These are phyloP conservation scores for Tulasnella sp. DNA, from an alignment of 768 basidiomycete species.

Conservation along the genomic window DNA sequence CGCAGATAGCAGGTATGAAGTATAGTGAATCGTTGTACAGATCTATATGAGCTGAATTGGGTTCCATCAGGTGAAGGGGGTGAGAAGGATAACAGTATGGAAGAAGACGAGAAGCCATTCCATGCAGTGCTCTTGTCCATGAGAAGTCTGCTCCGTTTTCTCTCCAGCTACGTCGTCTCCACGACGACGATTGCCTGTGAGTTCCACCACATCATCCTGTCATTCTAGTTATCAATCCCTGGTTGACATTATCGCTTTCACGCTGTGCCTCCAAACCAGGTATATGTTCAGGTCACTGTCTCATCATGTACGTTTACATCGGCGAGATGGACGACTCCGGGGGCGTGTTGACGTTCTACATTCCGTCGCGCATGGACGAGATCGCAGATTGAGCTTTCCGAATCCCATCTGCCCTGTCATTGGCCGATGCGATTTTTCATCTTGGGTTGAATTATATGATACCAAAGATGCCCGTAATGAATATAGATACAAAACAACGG, in stretches of 20 bases:
- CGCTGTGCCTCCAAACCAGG: conserved; percentile 15
- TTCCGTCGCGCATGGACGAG: conserved; percentile 21
- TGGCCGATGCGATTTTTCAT: too few relatives aligned
- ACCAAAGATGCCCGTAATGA: too few relatives aligned
- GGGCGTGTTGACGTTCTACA: conserved; percentile 26
- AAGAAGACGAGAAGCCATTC: conserved; percentile 40
- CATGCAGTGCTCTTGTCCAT: conserved; percentile 60
- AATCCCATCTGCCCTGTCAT: too few relatives aligned
- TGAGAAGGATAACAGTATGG: conserved; percentile 31
- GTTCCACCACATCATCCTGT: conserved; percentile 24
- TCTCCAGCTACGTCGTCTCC: conserved; percentile 69
- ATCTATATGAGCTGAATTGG: neutral
- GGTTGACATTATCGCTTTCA: neutral
- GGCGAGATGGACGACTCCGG: conserved; percentile 20
- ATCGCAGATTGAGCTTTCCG: neutral
- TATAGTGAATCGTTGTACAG: neutral
- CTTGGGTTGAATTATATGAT: too few relatives aligned
- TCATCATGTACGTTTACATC: conserved; percentile 28
- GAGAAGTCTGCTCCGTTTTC: conserved; percentile 68
- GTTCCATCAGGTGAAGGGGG: neutral
- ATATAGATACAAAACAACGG: too few relatives aligned
- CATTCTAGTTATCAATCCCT: neutral
- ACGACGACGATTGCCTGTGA: conserved; percentile 77
- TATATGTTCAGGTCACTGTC: conserved; percentile 24
- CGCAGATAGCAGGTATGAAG: conserved; percentile 37